Evolutionary conservation across 495 filamentous ascomycete genomes (phyloP).

Genomic region (Penicillium turbatum): DNA sequence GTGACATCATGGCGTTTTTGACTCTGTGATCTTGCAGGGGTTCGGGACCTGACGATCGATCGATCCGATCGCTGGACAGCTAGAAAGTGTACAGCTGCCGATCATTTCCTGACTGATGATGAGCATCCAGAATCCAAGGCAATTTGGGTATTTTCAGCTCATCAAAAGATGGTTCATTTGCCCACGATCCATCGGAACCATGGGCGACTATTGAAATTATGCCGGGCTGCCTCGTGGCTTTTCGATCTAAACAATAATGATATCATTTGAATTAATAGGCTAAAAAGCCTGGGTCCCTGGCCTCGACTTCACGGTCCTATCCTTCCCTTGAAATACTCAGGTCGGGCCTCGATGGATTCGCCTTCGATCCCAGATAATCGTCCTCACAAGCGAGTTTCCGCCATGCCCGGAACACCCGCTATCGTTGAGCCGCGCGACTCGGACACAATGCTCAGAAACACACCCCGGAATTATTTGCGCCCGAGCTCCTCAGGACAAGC

Average conservation of each 20-base stretch:
- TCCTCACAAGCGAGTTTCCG: conserved; percentile 7
- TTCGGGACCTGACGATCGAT: conserved; percentile 17
- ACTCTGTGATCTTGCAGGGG: conserved; percentile 10
- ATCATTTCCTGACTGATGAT: conserved; percentile 4
- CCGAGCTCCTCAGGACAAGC: neutral
- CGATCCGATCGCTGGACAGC: conserved; percentile 9
- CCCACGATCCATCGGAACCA: conserved; percentile 1
- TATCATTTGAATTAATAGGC: conserved; percentile 8
- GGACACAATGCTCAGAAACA: neutral
- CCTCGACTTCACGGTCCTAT: neutral
- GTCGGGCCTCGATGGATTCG: conserved; percentile 13
- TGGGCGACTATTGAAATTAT: conserved; percentile 7
- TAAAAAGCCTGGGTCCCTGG: neutral
- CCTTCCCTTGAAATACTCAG: neutral
- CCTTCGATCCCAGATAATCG: conserved; percentile 20
- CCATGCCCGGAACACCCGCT: neutral
- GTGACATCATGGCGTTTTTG: conserved; percentile 16
- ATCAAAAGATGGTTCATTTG: conserved; percentile 14
- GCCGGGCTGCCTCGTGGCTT: neutral
- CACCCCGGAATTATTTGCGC: neutral
- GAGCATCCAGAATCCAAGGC: neutral
- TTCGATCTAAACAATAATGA: neutral
- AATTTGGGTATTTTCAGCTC: too few relatives aligned
- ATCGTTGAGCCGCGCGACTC: conserved; percentile 9
- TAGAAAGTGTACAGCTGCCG: conserved; percentile 7